Conservation (phyloP, 1,139 yeast genomes). For the Candida sp. region DNA sequence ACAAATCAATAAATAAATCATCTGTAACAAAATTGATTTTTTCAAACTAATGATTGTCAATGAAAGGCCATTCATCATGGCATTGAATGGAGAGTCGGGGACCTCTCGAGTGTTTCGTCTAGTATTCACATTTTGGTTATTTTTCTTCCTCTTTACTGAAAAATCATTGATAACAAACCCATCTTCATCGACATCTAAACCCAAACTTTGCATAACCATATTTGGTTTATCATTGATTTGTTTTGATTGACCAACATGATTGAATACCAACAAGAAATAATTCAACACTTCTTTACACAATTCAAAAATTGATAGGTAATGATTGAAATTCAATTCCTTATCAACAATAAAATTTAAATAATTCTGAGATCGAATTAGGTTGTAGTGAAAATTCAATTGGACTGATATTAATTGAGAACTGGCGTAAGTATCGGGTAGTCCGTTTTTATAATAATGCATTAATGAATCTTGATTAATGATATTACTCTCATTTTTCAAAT, state of each 20-base stretch:
- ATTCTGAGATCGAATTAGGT: conserved; percentile 42
- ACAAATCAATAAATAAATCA: conserved; percentile 43
- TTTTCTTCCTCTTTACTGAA: conserved; percentile 30
- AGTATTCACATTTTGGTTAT: conserved; percentile 6
- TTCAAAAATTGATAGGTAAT: conserved; percentile 32
- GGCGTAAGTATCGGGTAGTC: conserved; percentile 39
- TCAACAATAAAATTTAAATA: conserved; percentile 47
- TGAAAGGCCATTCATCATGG: conserved; percentile 43
- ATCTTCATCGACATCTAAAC: conserved; percentile 41
- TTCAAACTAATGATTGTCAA: conserved; percentile 45
- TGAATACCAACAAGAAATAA: conserved; percentile 37
- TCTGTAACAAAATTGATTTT: conserved; percentile 41
- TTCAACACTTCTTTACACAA: conserved; percentile 39
- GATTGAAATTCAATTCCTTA: conserved; percentile 35
- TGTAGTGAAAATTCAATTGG: conserved; percentile 44
- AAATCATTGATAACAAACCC: conserved; percentile 48
- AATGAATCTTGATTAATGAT: conserved; percentile 30
- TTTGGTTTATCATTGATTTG: conserved; percentile 15
- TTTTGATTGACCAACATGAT: conserved; percentile 26
- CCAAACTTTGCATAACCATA: conserved; percentile 28
- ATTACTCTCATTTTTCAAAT: conserved; percentile 14
- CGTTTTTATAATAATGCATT: conserved; percentile 26
- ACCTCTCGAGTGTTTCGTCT: conserved; percentile 20
- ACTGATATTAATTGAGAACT: conserved; percentile 40
- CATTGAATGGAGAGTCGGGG: conserved; percentile 42